These are phyloP conservation scores for Rhodamnia rubescens DNA, from an alignment of 345 rosid species.

Conservation along the genomic window DNA sequence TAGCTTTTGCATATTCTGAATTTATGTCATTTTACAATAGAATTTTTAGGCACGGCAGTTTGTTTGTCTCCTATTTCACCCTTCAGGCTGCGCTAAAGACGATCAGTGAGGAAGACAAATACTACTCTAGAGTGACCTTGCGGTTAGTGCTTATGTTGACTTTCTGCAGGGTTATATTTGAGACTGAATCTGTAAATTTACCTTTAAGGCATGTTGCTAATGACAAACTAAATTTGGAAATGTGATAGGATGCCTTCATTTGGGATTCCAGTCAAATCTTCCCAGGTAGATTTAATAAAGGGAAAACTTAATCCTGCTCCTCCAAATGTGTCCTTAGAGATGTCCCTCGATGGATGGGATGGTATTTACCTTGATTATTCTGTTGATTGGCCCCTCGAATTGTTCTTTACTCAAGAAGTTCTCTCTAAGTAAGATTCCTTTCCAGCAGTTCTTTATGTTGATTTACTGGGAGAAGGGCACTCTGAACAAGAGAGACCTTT, in stretches of 20 bases:
- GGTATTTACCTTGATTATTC: constrained; percentile 87
- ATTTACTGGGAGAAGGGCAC: neutral
- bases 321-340: constrained; percentile 38
- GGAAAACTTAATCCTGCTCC: constrained; percentile 25
- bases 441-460: constrained; percentile 20
- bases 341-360: constrained; percentile 83
- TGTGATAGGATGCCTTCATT: constrained; percentile 69
- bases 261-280: constrained; percentile 65
- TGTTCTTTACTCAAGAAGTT: constrained; percentile 91
- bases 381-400: constrained; percentile 91
- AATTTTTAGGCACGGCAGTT: neutral
- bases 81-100: constrained; percentile 89
- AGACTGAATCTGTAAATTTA: neutral
- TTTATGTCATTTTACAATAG: neutral
- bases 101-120: constrained; percentile 83
- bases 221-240: neutral
- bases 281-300: constrained; percentile 49
- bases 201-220: neutral
- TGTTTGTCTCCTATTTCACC: neutral
- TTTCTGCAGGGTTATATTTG: neutral
- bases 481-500: neutral
- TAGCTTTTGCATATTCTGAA: neutral
- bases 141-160: constrained; percentile 24
- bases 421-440: constrained; percentile 72
- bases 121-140: constrained; percentile 74